phyloP scores from a whole-genome alignment of 345 rosid species.

The Cardamine resedifolia region DNA sequence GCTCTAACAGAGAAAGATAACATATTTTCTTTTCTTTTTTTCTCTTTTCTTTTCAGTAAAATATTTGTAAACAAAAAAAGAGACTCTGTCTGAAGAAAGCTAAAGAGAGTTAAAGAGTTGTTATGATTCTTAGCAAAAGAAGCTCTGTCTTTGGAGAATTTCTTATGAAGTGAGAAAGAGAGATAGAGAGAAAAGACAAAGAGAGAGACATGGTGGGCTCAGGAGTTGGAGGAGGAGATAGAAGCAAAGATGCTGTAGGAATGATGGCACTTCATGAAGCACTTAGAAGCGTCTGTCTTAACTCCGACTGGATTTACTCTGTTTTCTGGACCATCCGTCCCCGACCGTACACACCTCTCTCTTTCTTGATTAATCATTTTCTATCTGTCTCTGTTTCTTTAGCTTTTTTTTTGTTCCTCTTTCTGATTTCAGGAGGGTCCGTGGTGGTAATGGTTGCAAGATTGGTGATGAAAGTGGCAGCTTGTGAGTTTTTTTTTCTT shows the following conservation, averaged over 20 bases:
- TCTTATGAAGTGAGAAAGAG: background rate
- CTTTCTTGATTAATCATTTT: constrained; percentile 18
- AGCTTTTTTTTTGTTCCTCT: constrained; percentile 26
- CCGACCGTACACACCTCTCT: constrained; percentile 64
- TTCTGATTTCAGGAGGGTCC: constrained; percentile 71
- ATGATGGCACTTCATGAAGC: constrained; percentile 99
- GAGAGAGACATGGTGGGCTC: constrained; percentile 94
- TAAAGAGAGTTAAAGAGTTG: constrained; percentile 26
- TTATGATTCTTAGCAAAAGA: constrained; percentile 28
- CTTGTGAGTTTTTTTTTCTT: constrained; percentile 66
- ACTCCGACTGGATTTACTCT: constrained; percentile 99
- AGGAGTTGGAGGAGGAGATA: constrained; percentile 71
- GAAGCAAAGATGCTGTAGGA: constrained; percentile 99
- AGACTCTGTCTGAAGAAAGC: constrained; percentile 33
- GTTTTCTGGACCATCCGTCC: constrained; percentile 99
- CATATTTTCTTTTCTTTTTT: constrained; percentile 21
- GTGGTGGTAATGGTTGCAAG: constrained; percentile 98
- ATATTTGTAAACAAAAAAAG: constrained; percentile 17
- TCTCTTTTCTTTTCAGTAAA: constrained; percentile 26
- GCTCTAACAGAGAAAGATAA: constrained; percentile 34
- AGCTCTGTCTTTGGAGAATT: constrained; percentile 20
- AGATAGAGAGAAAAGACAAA: constrained; percentile 11
- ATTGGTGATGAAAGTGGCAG: constrained; percentile 97
- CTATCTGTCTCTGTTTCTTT: constrained; percentile 29
- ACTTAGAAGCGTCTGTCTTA: constrained; percentile 95